A percentile compares a stretch with the other conserved stretches of the same genome.
phyloP scores from a whole-genome alignment of 495 filamentous ascomycete species.

The Xylaria grammica region DNA sequence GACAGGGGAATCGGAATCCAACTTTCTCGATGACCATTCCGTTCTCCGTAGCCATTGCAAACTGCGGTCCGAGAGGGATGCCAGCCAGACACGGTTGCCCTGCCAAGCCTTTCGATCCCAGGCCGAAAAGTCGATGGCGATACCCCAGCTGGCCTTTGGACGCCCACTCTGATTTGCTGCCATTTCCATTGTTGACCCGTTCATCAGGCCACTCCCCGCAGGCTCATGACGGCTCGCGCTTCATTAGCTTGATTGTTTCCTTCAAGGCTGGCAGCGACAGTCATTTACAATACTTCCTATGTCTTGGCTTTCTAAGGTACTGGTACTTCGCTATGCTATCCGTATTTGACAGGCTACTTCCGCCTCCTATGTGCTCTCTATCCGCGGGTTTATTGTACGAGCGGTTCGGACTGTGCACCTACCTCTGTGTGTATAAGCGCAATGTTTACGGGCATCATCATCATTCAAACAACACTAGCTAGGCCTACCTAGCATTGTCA shows the following conservation, averaged over 20 bases:
- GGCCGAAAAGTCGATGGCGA: constrained; percentile 40
- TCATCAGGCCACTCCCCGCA: constrained; percentile 24
- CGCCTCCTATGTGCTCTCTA: background rate
- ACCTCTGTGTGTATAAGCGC: too few relatives aligned
- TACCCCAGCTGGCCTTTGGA: constrained; percentile 26
- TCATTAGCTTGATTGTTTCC: constrained; percentile 6
- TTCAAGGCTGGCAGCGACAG: constrained; percentile 4
- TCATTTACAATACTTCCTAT: background rate
- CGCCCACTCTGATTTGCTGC: constrained; percentile 15
- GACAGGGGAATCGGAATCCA: constrained; percentile 15
- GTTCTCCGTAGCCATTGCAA: background rate
- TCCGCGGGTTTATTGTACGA: background rate
- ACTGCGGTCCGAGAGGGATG: constrained; percentile 1
- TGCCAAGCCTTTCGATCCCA: constrained; percentile 40
- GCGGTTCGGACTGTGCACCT: too few relatives aligned
- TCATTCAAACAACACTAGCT: too few relatives aligned
- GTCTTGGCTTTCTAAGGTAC: constrained; percentile 4
- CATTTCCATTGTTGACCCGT: constrained; percentile 11
- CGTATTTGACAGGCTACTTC: background rate
- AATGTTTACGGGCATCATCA: too few relatives aligned
- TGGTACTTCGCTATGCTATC: constrained; percentile 11
- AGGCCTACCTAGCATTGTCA: too few relatives aligned
- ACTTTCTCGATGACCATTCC: constrained; percentile 11
- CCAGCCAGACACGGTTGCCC: constrained; percentile 18
- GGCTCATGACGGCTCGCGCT: constrained; percentile 9